Percentiles rank a stretch among this genome's conserved stretches.
Evolutionary conservation across 2,329 filamentous ascomycete genomes (phyloP).

Genomic region (Cryoendolithus antarcticus): DNA sequence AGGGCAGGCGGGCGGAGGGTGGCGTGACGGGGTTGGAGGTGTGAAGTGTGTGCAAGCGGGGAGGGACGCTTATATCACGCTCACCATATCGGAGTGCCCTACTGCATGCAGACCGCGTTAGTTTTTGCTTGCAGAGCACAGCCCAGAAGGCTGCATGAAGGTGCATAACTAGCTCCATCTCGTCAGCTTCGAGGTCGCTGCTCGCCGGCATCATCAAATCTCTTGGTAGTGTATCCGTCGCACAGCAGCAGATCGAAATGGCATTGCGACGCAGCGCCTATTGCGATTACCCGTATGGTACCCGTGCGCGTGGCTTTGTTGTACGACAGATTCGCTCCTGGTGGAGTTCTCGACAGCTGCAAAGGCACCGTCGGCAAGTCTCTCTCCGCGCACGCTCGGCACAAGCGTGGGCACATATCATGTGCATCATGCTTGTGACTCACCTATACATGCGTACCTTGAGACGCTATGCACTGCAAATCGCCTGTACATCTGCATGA

Average conservation of each 20-base stretch:
- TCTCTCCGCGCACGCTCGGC: too few species aligned
- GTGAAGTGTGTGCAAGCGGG: constrained; percentile 2
- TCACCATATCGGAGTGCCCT: constrained; percentile 1
- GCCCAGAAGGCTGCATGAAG: not conserved
- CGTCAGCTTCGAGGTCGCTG: constrained; percentile 2
- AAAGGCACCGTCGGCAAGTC: too few species aligned
- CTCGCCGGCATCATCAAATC: constrained; percentile 1
- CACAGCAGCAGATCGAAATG: too few species aligned
- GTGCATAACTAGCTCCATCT: constrained; percentile 5
- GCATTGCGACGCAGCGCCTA: too few species aligned
- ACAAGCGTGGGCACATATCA: too few species aligned
- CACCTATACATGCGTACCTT: not conserved
- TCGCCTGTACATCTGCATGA: not conserved
- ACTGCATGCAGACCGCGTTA: constrained; percentile 1
- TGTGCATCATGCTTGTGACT: constrained; percentile 2
- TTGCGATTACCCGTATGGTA: too few species aligned
- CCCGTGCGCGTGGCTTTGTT: too few species aligned
- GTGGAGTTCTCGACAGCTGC: too few species aligned
- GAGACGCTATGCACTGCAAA: constrained; percentile 1
- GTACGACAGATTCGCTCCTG: too few species aligned
- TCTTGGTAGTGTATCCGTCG: too few species aligned
- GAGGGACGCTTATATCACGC: constrained; percentile 4
- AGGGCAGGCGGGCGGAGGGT: constrained; percentile 14
- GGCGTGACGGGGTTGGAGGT: constrained; percentile 8
- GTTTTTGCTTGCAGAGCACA: constrained; percentile 2